Evolutionary conservation across 1,284 basidiomycete genomes (phyloP).

Genomic region (Coniferiporia sulphurascens): DNA sequence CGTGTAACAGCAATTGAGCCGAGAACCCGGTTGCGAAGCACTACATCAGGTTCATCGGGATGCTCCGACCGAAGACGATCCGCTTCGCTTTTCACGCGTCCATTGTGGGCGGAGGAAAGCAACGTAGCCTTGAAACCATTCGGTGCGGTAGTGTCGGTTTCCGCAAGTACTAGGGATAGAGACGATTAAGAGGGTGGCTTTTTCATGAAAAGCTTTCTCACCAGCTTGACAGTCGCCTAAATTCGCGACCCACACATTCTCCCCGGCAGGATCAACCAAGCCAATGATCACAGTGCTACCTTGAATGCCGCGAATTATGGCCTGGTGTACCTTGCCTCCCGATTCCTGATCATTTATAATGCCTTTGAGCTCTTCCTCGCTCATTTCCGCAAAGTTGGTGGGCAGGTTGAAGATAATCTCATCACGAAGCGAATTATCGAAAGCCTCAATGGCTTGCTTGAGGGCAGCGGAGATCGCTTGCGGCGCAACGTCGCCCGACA

Average conservation of each 20-base stretch:
- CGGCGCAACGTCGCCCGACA: neutral
- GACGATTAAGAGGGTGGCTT: neutral
- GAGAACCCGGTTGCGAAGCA: constrained; percentile 57
- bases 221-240: constrained; percentile 69
- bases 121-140: constrained; percentile 50
- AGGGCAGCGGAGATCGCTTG: constrained; percentile 4
- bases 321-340: constrained; percentile 56
- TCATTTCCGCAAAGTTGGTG: constrained; percentile 46
- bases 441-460: constrained; percentile 11
- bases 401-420: constrained; percentile 59
- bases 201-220: constrained; percentile 28
- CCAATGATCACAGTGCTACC: constrained; percentile 68
- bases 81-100: constrained; percentile 53
- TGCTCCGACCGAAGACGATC: constrained; percentile 55
- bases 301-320: constrained; percentile 64
- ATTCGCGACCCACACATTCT: constrained; percentile 68
- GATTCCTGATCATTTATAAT: constrained; percentile 58
- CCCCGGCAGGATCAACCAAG: constrained; percentile 57
- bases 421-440: constrained; percentile 62
- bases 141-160: constrained; percentile 43
- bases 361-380: constrained; percentile 47
- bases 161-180: constrained; percentile 8
- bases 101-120: constrained; percentile 60
- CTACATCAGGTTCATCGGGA: constrained; percentile 57
- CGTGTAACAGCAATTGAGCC: constrained; percentile 68